Conservation (phyloP, 345 rosid species). For the Syzygium aqueum region DNA sequence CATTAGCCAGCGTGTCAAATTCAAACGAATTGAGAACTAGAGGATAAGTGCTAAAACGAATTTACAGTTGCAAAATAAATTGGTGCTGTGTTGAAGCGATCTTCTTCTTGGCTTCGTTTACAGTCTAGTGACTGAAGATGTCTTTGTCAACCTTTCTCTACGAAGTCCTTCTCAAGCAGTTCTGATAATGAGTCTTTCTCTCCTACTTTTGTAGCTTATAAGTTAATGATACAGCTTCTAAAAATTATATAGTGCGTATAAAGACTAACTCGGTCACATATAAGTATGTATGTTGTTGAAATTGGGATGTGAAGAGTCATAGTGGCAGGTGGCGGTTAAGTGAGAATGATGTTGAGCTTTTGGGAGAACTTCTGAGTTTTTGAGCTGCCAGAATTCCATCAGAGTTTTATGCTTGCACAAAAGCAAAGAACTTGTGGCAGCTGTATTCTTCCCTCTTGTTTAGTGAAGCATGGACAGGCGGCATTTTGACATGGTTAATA, state of each 20-base stretch:
- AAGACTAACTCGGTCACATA: not conserved
- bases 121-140: not conserved
- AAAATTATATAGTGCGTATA: not conserved
- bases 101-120: not conserved
- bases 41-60: not conserved
- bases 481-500: not conserved
- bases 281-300: not conserved
- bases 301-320: not conserved
- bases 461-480: not conserved
- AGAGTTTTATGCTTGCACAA: not conserved
- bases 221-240: not conserved
- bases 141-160: not conserved
- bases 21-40: constrained; percentile 9
- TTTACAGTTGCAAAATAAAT: not conserved
- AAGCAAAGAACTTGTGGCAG: not conserved
- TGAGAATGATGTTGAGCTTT: not conserved
- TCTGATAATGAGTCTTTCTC: not conserved
- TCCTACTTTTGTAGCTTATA: not conserved
- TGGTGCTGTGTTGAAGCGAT: not conserved
- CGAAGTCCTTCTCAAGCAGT: not conserved
- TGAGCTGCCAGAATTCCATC: not conserved
- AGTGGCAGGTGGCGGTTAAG: not conserved
- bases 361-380: not conserved
- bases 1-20: constrained; percentile 1
- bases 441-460: not conserved